Conservation (phyloP, 2,329 filamentous ascomycete genomes). For the Pezicula radicicola region DNA sequence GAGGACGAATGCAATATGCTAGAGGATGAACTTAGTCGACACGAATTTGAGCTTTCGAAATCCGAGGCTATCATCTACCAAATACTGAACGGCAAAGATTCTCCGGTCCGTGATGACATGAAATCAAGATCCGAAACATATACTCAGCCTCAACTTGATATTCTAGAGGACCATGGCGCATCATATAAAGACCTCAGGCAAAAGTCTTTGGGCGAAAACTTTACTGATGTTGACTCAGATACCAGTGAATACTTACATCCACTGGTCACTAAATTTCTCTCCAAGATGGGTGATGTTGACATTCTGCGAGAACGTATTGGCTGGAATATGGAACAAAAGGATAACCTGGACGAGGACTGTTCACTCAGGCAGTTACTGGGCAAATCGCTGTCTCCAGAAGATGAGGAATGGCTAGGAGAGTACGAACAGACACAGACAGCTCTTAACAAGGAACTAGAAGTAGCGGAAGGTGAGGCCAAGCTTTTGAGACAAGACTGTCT, state of each 20-base stretch:
- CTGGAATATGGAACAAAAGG: constrained; percentile 10
- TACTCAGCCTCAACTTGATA: neutral
- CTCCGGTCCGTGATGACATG: neutral
- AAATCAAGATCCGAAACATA: neutral
- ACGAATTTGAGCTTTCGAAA: constrained; percentile 9
- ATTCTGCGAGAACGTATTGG: constrained; percentile 14
- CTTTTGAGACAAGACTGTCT: constrained; percentile 13
- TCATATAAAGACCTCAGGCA: neutral
- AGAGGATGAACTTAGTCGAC: constrained; percentile 9
- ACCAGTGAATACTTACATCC: constrained; percentile 13
- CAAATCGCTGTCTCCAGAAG: constrained; percentile 4
- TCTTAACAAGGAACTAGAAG: constrained; percentile 7
- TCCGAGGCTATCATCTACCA: constrained; percentile 10
- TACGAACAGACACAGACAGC: constrained; percentile 4
- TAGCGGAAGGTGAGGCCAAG: constrained; percentile 3
- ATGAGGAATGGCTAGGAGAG: constrained; percentile 16
- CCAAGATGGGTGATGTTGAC: constrained; percentile 14
- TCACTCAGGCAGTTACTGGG: constrained; percentile 1
- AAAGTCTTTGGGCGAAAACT: neutral
- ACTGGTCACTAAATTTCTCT: constrained; percentile 9
- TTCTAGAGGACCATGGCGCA: neutral
- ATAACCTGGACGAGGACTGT: constrained; percentile 9
- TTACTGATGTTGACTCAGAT: constrained; percentile 1
- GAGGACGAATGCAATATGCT: constrained; percentile 17
- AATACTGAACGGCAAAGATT: neutral